Base-by-base conservation (phyloP, 768 basidiomycete genomes). In the Galerina sulciceps region DNA sequence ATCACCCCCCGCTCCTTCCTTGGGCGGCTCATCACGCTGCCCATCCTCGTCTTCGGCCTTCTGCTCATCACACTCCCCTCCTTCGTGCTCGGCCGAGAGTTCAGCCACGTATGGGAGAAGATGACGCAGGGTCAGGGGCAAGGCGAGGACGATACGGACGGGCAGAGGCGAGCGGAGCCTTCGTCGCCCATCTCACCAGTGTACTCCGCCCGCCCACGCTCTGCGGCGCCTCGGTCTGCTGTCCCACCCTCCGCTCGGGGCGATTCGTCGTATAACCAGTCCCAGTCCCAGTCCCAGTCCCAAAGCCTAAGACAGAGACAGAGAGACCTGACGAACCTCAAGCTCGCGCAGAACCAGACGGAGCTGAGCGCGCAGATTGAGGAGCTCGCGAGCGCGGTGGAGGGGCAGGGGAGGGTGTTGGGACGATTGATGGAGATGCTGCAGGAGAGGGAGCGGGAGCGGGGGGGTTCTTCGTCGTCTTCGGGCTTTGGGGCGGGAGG, bases 21-120 rank as follows among this genome's bases (percentile, higher is more conserved):
- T n/a, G 94, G 94, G 0, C 87, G 93, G 2, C 76, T 96, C 36
- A 78, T 96, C 64, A 94, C 94, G 0, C 76, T 96, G 1, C 94
- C 94, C 0, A 82, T 97, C 17, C 85, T 97, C 47, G 82, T 93
- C 11, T 96, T 93, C 64, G 94, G 94, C 2, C 79, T 96, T 10
- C 80, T 97, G 0, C 80, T 96, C 41, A 94, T 97, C 67, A 95
- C 94, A 0, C 81, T 96, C 4, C 94, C 94, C 6, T 90, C 87
- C 66, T 96, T 97, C 67, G 94, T 97, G 1, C 85, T 97, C 13
- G 94, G 94, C 0, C 77, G 94, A 37, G 94, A 97, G 69, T 97
- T 97, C 70, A 93, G 92, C 58, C 76, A 88, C 11, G 91, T 95
- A 1, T 97, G 94, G 90, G 93, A 95, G 57, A 81, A 80, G 31